These are phyloP conservation scores for Diaporthe destruens DNA, from an alignment of 2,329 filamentous ascomycete species.

Conservation along the genomic window DNA sequence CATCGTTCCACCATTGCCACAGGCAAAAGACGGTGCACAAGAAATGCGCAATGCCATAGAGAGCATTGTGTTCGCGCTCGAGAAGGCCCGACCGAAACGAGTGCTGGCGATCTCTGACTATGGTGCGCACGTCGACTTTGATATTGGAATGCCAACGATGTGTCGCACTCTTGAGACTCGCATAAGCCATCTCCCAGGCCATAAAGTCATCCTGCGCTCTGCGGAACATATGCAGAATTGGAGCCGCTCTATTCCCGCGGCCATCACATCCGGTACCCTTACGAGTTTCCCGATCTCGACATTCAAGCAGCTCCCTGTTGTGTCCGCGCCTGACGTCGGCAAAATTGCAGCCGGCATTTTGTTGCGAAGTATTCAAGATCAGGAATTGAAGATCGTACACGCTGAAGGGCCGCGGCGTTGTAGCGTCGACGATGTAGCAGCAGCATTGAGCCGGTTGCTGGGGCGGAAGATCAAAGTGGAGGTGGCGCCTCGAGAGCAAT, in stretches of 20 bases:
- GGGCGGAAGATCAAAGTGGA: background rate
- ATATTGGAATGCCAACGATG: slow-evolving; percentile 8
- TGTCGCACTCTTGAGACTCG: background rate
- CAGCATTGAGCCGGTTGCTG: background rate
- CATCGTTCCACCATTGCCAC: background rate
- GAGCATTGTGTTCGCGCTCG: background rate
- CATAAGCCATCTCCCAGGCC: background rate
- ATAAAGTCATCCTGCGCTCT: background rate
- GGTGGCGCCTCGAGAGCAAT: background rate
- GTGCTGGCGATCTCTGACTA: background rate
- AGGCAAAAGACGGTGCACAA: slow-evolving; percentile 1
- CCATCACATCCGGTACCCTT: slow-evolving; percentile 1
- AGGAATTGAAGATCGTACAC: background rate
- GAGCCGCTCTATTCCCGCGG: background rate
- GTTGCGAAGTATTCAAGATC: background rate
- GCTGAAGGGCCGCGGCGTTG: background rate
- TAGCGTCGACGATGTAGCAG: background rate
- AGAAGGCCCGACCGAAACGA: background rate
- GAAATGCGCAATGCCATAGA: background rate
- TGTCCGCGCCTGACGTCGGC: background rate
- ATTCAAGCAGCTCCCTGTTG: background rate
- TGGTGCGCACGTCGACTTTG: background rate
- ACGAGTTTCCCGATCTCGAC: background rate
- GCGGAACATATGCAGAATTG: background rate
- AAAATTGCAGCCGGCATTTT: background rate